Evolutionary conservation across 1,284 basidiomycete genomes (phyloP), one percentile per base, ranked within the genome.

Genomic region (Cutaneotrichosporon sp.): DNA sequence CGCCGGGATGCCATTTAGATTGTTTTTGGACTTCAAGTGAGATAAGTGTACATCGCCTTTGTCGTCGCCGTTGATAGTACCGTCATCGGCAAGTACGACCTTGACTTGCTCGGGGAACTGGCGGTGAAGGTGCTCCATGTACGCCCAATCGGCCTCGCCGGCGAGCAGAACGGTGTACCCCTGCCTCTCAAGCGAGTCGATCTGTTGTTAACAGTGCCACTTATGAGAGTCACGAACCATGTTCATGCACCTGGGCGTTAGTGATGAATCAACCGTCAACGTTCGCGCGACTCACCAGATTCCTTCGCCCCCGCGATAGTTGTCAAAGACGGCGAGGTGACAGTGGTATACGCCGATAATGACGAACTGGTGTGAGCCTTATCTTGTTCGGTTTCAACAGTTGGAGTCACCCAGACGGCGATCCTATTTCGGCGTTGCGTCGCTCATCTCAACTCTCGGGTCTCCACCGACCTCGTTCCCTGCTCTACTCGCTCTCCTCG

Each of bases 111-210:
- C 59, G 3, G 55, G 55, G 22, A 64, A 52, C 51, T 64, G 63
- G 42, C 57, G 55, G 33, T 64, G 46, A 16, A 64, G 43, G 38
- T 64, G 57, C 47, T 46, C 52, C 4, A 61, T 57, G 49, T 64
- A 64, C 39, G 5, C 32, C 57, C 58, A 64, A 38, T 62, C 53
- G 26, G 32, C 39, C 32, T 61, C 55, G 20, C 61, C 45, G 5
- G 52, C 61, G 22, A 49, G 52, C 8, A 64, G 45, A 3, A 64
- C 54, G 4, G 63, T 64, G 47, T 55, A 64, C 1, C 63, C 63
- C 22, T 56, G 61, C 7, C 59, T 52, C n/a, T 52, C 48, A 24
- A 64, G 47, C 12, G 57, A 46, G 8, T 46, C 16, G 8, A 50
- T 47, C 25, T 44, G 27, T 11, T 20, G 29, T 44, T 10, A 44